Base-by-base conservation (phyloP, 768 basidiomycete species). In the Hericium coralloides region DNA sequence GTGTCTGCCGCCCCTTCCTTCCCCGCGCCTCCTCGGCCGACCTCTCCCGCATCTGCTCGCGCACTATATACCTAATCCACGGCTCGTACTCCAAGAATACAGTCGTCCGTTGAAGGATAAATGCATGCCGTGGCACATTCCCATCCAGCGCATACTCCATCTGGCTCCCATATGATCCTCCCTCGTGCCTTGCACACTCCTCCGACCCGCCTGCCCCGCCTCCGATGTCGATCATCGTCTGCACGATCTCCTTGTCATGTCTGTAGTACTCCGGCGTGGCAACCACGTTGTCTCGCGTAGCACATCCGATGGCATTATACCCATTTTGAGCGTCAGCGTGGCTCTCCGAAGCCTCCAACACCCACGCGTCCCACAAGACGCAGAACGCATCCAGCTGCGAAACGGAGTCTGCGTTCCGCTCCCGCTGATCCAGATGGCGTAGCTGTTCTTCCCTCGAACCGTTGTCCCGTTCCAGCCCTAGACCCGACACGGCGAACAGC, bases 11-110 rank as follows among this genome's bases (percentile, higher is more conserved):
- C 52, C 45, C 73, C 50, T 5, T 52, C 37, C 17, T 63, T 55
- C 26, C 47, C 55, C 49, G 58, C 53, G 45, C 39, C 53, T 22
- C 47, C 52, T 52, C 55, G 39, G 51, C 57, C 58, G 55, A 45
- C 69, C 59, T 76, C 83, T 63, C 74, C 62, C 62, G 57, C 69
- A 59, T 92, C 90, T 95, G 92, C 38, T 71, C 77, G 25, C 57
- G 69, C 41, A 88, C 81, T 67, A 95, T 87, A 58, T 72, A 65
- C 58, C 84, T 74, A 51, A 92, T 72, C 70, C 77, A 79, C 36
- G 92, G 86, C 62, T 81, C 71, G 69, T 90, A 88, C 50, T 95
- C 89, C 65, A 85, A 67, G 63, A 79, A 77, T 58, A 87, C 69
- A 39, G 72, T 70, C 18, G 65, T 64, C 50, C 77, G 73, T 12